Base-by-base conservation (phyloP, 169 alveolate genomes). In the Blepharisma undulans region DNA sequence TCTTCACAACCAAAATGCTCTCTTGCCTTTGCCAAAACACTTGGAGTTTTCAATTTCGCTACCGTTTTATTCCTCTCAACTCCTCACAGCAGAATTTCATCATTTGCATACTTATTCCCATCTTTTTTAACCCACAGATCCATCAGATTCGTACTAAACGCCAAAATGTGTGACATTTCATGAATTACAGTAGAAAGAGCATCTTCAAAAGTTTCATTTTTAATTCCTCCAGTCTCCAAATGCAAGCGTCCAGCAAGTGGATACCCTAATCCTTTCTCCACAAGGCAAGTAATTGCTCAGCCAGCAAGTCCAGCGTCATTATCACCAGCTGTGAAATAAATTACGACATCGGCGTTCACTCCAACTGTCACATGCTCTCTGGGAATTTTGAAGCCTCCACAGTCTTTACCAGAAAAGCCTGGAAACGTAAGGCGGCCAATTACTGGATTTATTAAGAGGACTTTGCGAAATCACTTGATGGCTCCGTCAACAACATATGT, bases 1-100 rank as follows among this genome's bases (percentile, higher is more conserved):
- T 82, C 66, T 3, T 71, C 0, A 33, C 95, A 93, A 33, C 84
- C 85, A 89, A 93, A 93, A 84, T 80, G 91, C n/a, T 91, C 91
- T 33, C 93, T 72, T 22, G 95, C 93, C 71, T 85, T 84, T 10
- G 88, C 93, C 25, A 88, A 32, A 4, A 93, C 95, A 30, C 71
- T 91, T 2, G 94, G 94, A 19, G 93, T 82, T 74, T 61, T 88
- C 0, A 93, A 32, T 76, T 76, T 91, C 60, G 91, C 76, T 2
- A 86, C 82, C 7, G 59, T 72, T 10, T 30, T 66, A 19, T 30
- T 30, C 29, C 84, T 60, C 76, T 60, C 36, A 18, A 25, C 32
- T 27, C 59, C 66, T 12, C n/a, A 27, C 14, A 29, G n/a, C 16
- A 21, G 8, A n/a, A 25, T 21, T 72, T 86, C 74, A 60, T 19